These are phyloP conservation scores for Novymonas esmeraldas DNA, from an alignment of 208 protist genomes.

Conservation along the genomic window DNA sequence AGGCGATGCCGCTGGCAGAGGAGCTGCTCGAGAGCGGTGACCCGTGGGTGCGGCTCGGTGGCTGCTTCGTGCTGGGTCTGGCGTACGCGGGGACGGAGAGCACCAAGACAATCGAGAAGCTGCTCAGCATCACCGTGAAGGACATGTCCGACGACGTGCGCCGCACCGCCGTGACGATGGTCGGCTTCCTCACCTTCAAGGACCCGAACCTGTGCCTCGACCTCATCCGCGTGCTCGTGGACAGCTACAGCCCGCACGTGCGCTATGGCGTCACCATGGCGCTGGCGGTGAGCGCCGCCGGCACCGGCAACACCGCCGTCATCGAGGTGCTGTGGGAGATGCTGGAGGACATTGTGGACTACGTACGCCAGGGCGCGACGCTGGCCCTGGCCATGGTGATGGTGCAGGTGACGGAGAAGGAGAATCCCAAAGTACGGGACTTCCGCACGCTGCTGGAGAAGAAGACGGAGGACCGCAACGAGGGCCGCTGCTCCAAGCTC, in stretches of 20 bases:
- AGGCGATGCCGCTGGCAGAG: slow-evolving; percentile 94
- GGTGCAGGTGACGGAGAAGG: slow-evolving; percentile 92
- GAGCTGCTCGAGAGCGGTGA: slow-evolving; percentile 94
- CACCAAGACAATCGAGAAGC: slow-evolving; percentile 91
- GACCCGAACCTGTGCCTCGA: slow-evolving; percentile 93
- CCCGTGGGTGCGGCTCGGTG: slow-evolving; percentile 97
- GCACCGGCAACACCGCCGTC: slow-evolving; percentile 93
- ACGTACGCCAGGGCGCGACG: slow-evolving; percentile 97
- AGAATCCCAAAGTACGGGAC: slow-evolving; percentile 91
- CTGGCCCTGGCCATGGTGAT: slow-evolving; percentile 98
- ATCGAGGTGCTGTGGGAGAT: slow-evolving; percentile 96
- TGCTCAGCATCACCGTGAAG: slow-evolving; percentile 97
- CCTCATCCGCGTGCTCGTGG: slow-evolving; percentile 80
- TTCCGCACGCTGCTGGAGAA: slow-evolving; percentile 78
- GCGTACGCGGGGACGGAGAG: slow-evolving; percentile 98
- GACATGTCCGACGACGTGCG: slow-evolving; percentile 99
- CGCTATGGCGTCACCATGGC: slow-evolving; percentile 98
- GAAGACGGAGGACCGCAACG: slow-evolving; percentile 92
- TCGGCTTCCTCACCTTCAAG: slow-evolving; percentile 98
- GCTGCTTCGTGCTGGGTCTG: slow-evolving; percentile 97
- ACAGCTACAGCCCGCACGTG: slow-evolving; percentile 99
- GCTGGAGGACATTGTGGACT: slow-evolving; percentile 95
- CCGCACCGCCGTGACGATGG: slow-evolving; percentile 96
- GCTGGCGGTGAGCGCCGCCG: slow-evolving; percentile 97
- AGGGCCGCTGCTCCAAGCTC: slow-evolving; percentile 97